phyloP scores from a whole-genome alignment of 345 rosid species.

The Salix caprea region DNA sequence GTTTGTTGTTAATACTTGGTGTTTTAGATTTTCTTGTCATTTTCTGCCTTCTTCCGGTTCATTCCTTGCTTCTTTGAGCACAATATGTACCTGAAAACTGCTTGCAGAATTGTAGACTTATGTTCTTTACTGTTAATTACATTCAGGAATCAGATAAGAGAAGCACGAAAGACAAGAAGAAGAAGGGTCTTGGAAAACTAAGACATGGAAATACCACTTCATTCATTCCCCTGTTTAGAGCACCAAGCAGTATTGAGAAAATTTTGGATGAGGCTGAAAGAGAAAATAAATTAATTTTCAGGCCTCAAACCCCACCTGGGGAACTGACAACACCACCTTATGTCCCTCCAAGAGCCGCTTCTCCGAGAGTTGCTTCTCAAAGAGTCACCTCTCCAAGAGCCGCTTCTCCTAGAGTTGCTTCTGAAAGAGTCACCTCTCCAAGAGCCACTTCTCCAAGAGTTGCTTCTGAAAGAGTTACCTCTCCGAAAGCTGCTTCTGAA shows the following conservation, averaged over 20 bases:
- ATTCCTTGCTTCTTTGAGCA: neutral
- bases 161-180: conserved; percentile 61
- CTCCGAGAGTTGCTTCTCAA: conserved; percentile 27
- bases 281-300: conserved; percentile 62
- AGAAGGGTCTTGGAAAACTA: conserved; percentile 50
- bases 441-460: conserved; percentile 16
- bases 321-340: conserved; percentile 45
- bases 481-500: conserved; percentile 32
- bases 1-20: neutral
- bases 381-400: conserved; percentile 37
- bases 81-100: neutral
- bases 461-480: conserved; percentile 39
- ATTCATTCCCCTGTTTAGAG: conserved; percentile 73
- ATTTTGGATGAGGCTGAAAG: conserved; percentile 90
- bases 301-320: conserved; percentile 66
- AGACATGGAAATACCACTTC: conserved; percentile 70
- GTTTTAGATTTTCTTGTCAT: neutral
- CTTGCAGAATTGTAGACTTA: neutral
- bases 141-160: conserved; percentile 33
- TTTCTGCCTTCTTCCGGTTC: neutral
- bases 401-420: conserved; percentile 21
- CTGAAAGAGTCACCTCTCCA: conserved; percentile 41
- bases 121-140: neutral
- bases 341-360: conserved; percentile 31
- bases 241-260: conserved; percentile 90